These are phyloP conservation scores for Pulveroboletus sp. DNA, from an alignment of 768 basidiomycete species.

Conservation along the genomic window DNA sequence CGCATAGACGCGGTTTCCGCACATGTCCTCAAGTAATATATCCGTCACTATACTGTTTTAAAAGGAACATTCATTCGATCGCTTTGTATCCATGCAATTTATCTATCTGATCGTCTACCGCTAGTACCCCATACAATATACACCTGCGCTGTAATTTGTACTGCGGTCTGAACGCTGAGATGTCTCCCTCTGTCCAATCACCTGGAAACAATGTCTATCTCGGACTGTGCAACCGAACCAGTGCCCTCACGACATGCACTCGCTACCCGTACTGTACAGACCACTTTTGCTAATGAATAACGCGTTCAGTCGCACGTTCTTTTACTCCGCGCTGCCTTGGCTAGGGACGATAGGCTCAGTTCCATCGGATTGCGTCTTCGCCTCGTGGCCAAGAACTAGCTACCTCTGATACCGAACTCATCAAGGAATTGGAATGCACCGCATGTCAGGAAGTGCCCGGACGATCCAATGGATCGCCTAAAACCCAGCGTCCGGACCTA, in stretches of 20 bases:
- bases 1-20: conserved; percentile 12
- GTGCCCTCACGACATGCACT: background rate
- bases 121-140: conserved; percentile 13
- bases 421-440: too few species aligned
- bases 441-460: background rate
- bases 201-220: background rate
- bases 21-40: conserved; percentile 16
- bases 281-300: background rate
- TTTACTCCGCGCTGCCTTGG: background rate
- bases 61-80: conserved; percentile 13
- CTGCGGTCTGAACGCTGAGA: conserved; percentile 12
- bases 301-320: background rate
- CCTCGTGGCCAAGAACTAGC: background rate
- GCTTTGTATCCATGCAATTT: conserved; percentile 24
- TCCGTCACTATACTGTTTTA: conserved; percentile 13
- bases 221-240: background rate
- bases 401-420: too few species aligned
- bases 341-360: background rate
- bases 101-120: conserved; percentile 18
- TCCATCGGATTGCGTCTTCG: background rate
- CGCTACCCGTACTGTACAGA: background rate
- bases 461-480: conserved; percentile 20
- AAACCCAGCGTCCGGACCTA: conserved; percentile 1
- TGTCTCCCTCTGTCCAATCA: background rate
- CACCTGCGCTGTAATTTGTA: conserved; percentile 8